Base-by-base conservation (phyloP, 768 basidiomycete genomes). In the Asterophora parasitica region DNA sequence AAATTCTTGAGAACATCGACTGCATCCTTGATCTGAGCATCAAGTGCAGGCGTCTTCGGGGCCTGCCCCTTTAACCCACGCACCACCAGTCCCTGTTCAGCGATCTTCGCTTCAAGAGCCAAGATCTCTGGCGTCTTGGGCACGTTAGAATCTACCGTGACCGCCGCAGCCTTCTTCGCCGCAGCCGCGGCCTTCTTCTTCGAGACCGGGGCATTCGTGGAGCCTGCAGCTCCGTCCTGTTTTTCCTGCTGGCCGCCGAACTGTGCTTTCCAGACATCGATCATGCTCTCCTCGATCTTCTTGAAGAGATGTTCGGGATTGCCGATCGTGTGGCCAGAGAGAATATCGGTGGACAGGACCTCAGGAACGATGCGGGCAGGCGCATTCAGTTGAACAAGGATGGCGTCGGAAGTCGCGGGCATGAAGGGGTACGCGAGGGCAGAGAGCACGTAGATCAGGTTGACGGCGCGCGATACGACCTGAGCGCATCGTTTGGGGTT, bases 401-500 rank as follows among this genome's bases (percentile, higher is more conserved):
- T 93, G 2, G 82, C 74, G 19, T 79, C 81, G 30, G 87, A 83
- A 0, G 90, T 95, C 10, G 83, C 76, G 33, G 96, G 96, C 93
- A 99, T 97, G 82, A 92, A 99, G 0, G 96, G 95, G 62, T 93
- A 86, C 54, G 92, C 67, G 56, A 96, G 73, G 23, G 82, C 85
- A 10, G 91, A 87, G 48, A 99, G 75, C 31, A 84, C 69, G 64
- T 96, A 98, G 64, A 98, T 95, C 56, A 99, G 72, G 70, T 97
- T 97, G 65, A 92, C 67, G 20, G 93, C 88, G 44, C 92, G 84
- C 40, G 88, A 83, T 49, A 98, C 73, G 56, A 98, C 94, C 58
- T 89, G 85, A 3, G 88, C 93, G 58, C 92, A 95, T 49, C 92
- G 88, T 47, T 76, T 74, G 2, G 92, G 91, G 53, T 92, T 76